Evolutionary conservation across 495 filamentous ascomycete species (phyloP), one percentile per base, ranked within the genome.

Genomic region (Trichoderma erinaceum): DNA sequence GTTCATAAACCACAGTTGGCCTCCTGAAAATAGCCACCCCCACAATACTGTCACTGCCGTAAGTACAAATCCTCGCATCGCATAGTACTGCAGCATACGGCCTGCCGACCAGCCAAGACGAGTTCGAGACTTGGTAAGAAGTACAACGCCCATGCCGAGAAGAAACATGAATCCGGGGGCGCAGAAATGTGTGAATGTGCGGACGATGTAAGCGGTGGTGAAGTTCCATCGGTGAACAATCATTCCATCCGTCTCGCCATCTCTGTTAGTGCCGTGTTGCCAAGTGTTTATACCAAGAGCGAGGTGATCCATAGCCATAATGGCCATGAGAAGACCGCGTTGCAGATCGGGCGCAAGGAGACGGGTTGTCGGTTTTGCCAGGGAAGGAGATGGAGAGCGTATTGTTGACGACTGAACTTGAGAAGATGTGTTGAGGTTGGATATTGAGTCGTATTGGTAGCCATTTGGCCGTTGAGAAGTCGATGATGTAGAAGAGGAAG

Each of bases 161-260:
- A 78, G 68, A 46, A 78, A 77, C 7, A 72, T 76, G 56, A 77
- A 77, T 13, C 76, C 76, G 13, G 76, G 76, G 15, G 74, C 76
- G 67, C 75, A 78, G 48, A 77, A 71, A 64, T 78, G 75, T 0
- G 73, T 71, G 11, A 78, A 68, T 13, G 71, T 74, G 13, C 76
- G 73, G n/a, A 75, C 67, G 29, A 66, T 38, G 65, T 71, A 71
- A 18, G 71, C 72, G 3, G 71, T 41, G 3, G 76, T 72, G 4
- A 65, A 64, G 61, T 75, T 77, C 76, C 76, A 78, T 41, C 69
- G 50, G 35, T 67, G 50, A 4, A 76, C 72, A 13, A 71, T 67
- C 8, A 27, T 29, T 5, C 73, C 70, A 69, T 77, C 75, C 27
- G 29, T 16, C 65, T 78, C 76, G 16, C 67, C 67, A 12, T 70